phyloP scores from a whole-genome alignment of 148 eudicot genomes.

The Chenopodium formosanum region DNA sequence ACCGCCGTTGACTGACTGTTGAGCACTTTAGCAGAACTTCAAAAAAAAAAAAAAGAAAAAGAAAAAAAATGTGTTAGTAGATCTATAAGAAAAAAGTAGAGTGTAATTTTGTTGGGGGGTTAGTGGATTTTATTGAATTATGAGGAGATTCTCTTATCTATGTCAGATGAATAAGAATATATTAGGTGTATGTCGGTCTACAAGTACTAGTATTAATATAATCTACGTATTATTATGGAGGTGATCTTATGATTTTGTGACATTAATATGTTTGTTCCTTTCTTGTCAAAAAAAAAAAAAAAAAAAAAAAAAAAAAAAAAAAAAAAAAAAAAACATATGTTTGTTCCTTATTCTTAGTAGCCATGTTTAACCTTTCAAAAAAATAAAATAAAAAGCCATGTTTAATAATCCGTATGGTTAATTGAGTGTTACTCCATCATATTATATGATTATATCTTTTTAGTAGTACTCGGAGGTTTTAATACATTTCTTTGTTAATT shows the following conservation, averaged over 20 bases:
- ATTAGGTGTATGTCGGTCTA: conserved; percentile 17
- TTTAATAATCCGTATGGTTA: too few species aligned
- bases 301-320: too few species aligned
- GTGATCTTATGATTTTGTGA: not conserved
- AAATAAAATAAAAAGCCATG: too few species aligned
- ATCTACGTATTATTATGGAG: not conserved
- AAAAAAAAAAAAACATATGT: too few species aligned
- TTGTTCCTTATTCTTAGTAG: too few species aligned
- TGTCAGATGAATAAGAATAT: conserved; percentile 26
- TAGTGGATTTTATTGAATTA: conserved; percentile 16
- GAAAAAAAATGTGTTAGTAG: not conserved
- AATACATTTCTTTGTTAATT: too few species aligned
- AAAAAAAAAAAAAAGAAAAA: not conserved
- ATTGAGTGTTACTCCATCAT: too few species aligned
- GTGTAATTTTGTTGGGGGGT: conserved; percentile 15
- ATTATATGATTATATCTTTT: too few species aligned
- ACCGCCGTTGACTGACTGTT: conserved; percentile 15
- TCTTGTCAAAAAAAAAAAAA: too few species aligned
- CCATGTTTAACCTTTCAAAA: too few species aligned
- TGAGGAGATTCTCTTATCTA: conserved; percentile 26
- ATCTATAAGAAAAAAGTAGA: not conserved
- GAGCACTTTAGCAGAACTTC: not conserved
- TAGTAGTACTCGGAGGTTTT: too few species aligned
- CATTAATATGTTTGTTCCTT: not conserved
- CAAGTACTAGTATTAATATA: not conserved